Evolutionary conservation across 1,139 yeast genomes (phyloP).

Genomic region (Candida glucosophila): DNA sequence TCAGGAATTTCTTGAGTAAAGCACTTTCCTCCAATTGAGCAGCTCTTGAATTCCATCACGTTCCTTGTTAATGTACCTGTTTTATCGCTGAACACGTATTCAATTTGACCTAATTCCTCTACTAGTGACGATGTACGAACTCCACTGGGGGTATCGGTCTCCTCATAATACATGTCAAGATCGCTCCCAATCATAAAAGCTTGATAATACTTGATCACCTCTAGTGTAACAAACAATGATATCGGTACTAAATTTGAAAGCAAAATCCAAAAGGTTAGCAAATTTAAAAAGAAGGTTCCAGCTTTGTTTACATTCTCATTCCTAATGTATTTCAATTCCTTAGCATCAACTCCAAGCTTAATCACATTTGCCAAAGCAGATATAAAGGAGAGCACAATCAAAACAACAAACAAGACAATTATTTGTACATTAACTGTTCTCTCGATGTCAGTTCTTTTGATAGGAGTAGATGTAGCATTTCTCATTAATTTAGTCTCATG

Average conservation of each 20-base stretch:
- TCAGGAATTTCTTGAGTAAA: slow-evolving; percentile 89
- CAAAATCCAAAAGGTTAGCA: slow-evolving; percentile 90
- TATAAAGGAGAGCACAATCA: slow-evolving; percentile 65
- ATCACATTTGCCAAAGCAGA: slow-evolving; percentile 87
- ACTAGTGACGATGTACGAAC: slow-evolving; percentile 93
- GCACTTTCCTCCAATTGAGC: slow-evolving; percentile 88
- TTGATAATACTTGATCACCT: slow-evolving; percentile 88
- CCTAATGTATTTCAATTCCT: slow-evolving; percentile 53
- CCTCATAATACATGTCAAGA: slow-evolving; percentile 83
- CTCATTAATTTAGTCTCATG: slow-evolving; percentile 98
- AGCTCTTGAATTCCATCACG: slow-evolving; percentile 93
- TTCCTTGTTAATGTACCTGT: slow-evolving; percentile 94
- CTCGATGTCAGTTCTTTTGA: slow-evolving; percentile 94
- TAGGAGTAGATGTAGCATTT: slow-evolving; percentile 97
- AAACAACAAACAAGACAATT: slow-evolving; percentile 73
- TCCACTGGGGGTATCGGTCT: slow-evolving; percentile 87
- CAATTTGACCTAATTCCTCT: slow-evolving; percentile 94
- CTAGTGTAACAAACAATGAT: slow-evolving; percentile 90
- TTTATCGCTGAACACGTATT: slow-evolving; percentile 90
- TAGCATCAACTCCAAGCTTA: slow-evolving; percentile 48
- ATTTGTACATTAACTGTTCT: slow-evolving; percentile 90
- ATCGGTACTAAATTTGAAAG: slow-evolving; percentile 95
- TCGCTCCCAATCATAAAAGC: slow-evolving; percentile 92
- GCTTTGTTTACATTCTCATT: slow-evolving; percentile 64
- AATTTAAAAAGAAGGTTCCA: slow-evolving; percentile 71